phyloP scores from a whole-genome alignment of 2,329 filamentous ascomycete species.

The Phaeoacremonium minimum region DNA sequence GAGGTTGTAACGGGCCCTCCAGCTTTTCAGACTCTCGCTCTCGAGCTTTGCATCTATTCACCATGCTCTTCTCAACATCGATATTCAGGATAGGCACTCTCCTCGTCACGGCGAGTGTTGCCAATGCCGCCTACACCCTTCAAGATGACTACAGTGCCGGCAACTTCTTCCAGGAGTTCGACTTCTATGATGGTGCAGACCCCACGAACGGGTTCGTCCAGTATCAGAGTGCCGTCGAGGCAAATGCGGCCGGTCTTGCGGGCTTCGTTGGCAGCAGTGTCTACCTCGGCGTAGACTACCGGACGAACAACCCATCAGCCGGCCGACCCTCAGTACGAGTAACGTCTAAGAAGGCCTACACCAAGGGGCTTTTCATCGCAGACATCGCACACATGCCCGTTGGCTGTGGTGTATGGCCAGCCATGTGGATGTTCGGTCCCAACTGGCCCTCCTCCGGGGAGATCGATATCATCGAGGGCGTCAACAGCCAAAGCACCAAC shows the following conservation, averaged over 20 bases:
- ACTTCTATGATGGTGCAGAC: constrained; percentile 55
- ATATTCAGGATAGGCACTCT: not conserved
- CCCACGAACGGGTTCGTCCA: constrained; percentile 73
- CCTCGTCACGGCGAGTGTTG: constrained; percentile 7
- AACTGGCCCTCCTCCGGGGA: constrained; percentile 68
- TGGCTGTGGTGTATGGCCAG: constrained; percentile 73
- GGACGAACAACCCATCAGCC: constrained; percentile 44
- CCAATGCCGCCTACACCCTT: constrained; percentile 36
- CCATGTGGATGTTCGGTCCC: constrained; percentile 65
- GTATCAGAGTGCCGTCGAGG: constrained; percentile 58
- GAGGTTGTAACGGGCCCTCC: no score
- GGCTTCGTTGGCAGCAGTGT: constrained; percentile 50
- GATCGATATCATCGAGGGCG: constrained; percentile 78
- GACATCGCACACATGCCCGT: constrained; percentile 76
- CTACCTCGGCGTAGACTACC: constrained; percentile 67
- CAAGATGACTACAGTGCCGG: constrained; percentile 41
- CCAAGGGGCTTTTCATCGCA: constrained; percentile 64
- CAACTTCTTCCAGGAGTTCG: constrained; percentile 54
- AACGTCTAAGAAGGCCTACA: constrained; percentile 61
- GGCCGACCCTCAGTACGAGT: constrained; percentile 71
- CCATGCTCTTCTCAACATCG: not conserved
- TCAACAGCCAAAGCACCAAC: constrained; percentile 58
- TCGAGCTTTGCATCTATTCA: constrained; percentile 8
- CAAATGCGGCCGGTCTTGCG: constrained; percentile 54
- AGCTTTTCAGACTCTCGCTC: no score